phyloP scores from a whole-genome alignment of 2,329 filamentous ascomycete species.

The Verticillium tricorpus region DNA sequence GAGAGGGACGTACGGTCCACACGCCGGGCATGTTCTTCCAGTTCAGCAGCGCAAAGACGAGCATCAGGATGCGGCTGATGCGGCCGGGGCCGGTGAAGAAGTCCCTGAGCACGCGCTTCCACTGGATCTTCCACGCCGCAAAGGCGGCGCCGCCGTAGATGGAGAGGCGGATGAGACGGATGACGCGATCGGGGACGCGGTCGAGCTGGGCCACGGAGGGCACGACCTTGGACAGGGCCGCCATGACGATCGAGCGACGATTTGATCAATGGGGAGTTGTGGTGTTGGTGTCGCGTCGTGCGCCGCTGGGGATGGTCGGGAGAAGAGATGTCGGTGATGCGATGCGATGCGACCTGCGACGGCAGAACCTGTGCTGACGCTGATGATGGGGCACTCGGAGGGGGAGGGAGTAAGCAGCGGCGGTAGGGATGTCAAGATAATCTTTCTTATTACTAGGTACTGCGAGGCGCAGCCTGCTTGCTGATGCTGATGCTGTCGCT shows the following conservation, averaged over 20 bases:
- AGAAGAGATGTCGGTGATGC: constrained; percentile 11
- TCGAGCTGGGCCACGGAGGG: constrained; percentile 15
- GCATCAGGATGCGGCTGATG: constrained; percentile 45
- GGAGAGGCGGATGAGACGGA: constrained; percentile 31
- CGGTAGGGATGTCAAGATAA: neutral
- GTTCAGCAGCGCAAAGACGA: constrained; percentile 58
- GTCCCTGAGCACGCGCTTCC: constrained; percentile 27
- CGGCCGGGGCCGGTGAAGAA: constrained; percentile 53
- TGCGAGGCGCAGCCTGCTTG: too few species aligned
- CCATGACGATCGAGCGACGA: neutral
- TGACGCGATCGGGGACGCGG: constrained; percentile 18
- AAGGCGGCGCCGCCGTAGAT: constrained; percentile 39
- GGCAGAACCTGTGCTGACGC: constrained; percentile 33
- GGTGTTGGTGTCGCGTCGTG: neutral
- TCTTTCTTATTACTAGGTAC: neutral
- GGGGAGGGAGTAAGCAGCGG: constrained; percentile 20
- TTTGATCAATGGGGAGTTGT: neutral
- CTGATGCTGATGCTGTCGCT: too few species aligned
- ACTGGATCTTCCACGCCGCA: constrained; percentile 40
- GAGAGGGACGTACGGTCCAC: constrained; percentile 61
- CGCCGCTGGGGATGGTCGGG: neutral
- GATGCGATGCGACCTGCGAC: constrained; percentile 25
- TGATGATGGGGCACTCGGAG: constrained; percentile 36
- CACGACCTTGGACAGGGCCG: constrained; percentile 10
- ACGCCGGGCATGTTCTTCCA: constrained; percentile 70